Evolutionary conservation across 1,284 basidiomycete genomes (phyloP), one percentile per base, ranked within the genome.

Genomic region (Marasmius tenuissimus): DNA sequence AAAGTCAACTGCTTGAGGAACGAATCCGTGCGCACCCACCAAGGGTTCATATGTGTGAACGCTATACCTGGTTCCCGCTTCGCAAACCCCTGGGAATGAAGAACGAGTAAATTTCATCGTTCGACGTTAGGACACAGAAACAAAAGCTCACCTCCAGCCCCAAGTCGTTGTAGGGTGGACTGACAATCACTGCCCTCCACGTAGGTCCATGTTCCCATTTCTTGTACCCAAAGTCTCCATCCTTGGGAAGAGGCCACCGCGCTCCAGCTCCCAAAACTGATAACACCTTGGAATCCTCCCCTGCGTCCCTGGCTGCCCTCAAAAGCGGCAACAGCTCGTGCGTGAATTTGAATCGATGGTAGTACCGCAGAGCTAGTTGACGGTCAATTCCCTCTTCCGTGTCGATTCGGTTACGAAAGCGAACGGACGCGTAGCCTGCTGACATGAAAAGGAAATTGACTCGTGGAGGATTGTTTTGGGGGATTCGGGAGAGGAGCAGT

Each of bases 371-470:
- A 11, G 65, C 65, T 11, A 69, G 40, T 62, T 67, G 65, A 52
- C 60, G 61, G 58, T 71, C 69, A n/a, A 70, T 65, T 12, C 72
- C 72, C 52, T 74, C 72, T 37, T 64, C 64, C 6, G 72, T 74
- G 40, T 70, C 68, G 9, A 37, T 38, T 7, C 52, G 27, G 4
- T n/a, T 8, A n/a, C 37, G 12, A 18, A 37, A 63, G 63, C 52
- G 27, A 3, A 1, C 62, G 39, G 8, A 68, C 65, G n/a, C 66
- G 60, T 57, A 67, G 62, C 22, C 66, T 67, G 59, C 67, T 58
- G 38, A 71, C 35, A 72, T 51, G 0, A 75, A 62, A 48, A 75
- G 68, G 40, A 70, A 71, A 59, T 75, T 72, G 27, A 70, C 49
- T 57, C 61, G 63, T 1, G 42, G 50, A 34, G 33, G 33, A 16